phyloP scores from a whole-genome alignment of 2,329 filamentous ascomycete species.

The Colletotrichum echinochloae region DNA sequence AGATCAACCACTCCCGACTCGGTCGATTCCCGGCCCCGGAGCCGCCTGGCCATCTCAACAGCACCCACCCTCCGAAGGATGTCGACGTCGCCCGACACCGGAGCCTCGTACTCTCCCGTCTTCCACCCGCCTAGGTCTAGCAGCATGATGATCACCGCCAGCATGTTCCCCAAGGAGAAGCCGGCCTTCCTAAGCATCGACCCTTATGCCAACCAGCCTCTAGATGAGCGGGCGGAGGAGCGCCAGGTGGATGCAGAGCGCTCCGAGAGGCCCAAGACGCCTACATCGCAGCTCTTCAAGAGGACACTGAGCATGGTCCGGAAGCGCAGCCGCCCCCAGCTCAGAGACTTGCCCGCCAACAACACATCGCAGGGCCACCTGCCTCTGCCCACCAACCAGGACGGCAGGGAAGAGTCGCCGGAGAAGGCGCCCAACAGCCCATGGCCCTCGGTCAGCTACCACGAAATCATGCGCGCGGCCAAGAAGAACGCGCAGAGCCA shows the following conservation, averaged over 20 bases:
- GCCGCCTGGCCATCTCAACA: slow-evolving; percentile 43
- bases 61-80: slow-evolving; percentile 48
- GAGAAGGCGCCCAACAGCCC: slow-evolving; percentile 44
- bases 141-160: slow-evolving; percentile 52
- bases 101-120: slow-evolving; percentile 47
- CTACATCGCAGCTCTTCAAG: slow-evolving; percentile 60
- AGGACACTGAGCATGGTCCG: slow-evolving; percentile 66
- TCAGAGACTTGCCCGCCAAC: slow-evolving; percentile 52
- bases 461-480: slow-evolving; percentile 59
- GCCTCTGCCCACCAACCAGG: slow-evolving; percentile 52
- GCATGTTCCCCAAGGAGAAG: slow-evolving; percentile 50
- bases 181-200: slow-evolving; percentile 67
- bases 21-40: slow-evolving; percentile 47
- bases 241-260: slow-evolving; percentile 46
- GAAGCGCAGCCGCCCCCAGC: slow-evolving; percentile 65
- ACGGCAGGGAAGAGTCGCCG: slow-evolving; percentile 46
- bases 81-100: slow-evolving; percentile 50
- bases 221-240: slow-evolving; percentile 44
- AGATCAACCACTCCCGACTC: slow-evolving; percentile 59
- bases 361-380: slow-evolving; percentile 50
- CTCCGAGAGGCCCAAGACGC: slow-evolving; percentile 57
- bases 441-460: slow-evolving; percentile 57
- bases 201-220: slow-evolving; percentile 60
- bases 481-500: slow-evolving; percentile 54
- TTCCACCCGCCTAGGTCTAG: slow-evolving; percentile 57